Percentiles rank a stretch among this genome's conserved stretches.
phyloP scores from a whole-genome alignment of 1,284 basidiomycete species.

The Heterobasidion irregulare region DNA sequence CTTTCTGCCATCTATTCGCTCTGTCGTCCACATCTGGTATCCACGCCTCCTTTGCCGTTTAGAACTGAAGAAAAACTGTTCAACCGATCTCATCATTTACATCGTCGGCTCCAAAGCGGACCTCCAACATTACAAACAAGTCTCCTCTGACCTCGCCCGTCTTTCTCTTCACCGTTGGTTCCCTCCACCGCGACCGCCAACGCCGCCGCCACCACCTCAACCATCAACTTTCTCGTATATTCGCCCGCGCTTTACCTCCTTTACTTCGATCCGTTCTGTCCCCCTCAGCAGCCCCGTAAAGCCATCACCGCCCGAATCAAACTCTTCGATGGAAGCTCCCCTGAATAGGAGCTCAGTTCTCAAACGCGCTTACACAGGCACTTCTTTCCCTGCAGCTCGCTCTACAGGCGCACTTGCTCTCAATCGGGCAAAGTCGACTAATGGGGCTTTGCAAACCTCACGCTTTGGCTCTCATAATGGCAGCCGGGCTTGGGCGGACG shows the following conservation, averaged over 20 bases:
- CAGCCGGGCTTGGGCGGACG: conserved; percentile 6
- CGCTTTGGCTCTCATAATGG: conserved; percentile 31
- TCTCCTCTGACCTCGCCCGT: conserved; percentile 74
- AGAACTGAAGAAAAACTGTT: conserved; percentile 88
- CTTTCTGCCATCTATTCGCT: background rate
- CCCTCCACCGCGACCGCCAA: conserved; percentile 61
- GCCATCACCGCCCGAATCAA: conserved; percentile 32
- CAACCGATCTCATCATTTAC: conserved; percentile 79
- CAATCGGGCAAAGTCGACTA: conserved; percentile 38
- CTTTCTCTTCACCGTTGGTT: conserved; percentile 79
- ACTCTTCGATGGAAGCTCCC: conserved; percentile 10
- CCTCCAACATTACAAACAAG: conserved; percentile 59
- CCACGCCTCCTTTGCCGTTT: conserved; percentile 4
- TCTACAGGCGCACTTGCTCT: conserved; percentile 23
- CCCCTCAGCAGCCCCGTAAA: conserved; percentile 29
- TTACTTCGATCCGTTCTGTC: conserved; percentile 63
- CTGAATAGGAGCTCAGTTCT: conserved; percentile 11
- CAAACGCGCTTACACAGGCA: conserved; percentile 23
- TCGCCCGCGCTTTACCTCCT: conserved; percentile 78
- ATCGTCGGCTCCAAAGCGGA: conserved; percentile 90
- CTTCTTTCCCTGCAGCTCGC: conserved; percentile 30
- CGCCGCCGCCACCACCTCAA: conserved; percentile 49
- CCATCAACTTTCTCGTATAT: conserved; percentile 73
- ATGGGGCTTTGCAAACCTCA: conserved; percentile 19
- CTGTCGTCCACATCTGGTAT: background rate